Conservation (phyloP, 2,329 filamentous ascomycete genomes). For the Trichoderma asperellum region DNA sequence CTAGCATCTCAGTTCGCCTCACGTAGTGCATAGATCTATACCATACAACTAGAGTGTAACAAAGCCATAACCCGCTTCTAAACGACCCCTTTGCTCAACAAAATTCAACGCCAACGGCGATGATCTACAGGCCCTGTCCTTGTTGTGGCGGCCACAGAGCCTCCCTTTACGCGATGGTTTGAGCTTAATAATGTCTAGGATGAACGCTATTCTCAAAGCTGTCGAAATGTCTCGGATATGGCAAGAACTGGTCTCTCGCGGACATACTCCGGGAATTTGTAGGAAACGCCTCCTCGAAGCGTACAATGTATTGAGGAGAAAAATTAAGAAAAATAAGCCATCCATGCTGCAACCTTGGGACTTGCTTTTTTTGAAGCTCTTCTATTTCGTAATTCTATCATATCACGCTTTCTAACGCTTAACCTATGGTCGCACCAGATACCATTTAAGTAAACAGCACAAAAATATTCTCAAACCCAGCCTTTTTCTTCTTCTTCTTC, state of each 20-base stretch:
- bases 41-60: not conserved
- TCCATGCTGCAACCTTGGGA: not conserved
- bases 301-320: too few relatives aligned
- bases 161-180: not conserved
- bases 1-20: not conserved
- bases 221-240: not conserved
- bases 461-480: not conserved
- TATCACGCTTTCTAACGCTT: not conserved
- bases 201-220: not conserved
- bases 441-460: not conserved
- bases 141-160: not conserved
- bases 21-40: not conserved
- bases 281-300: not conserved
- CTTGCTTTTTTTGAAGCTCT: not conserved
- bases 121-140: not conserved
- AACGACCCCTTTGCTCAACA: not conserved
- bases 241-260: not conserved
- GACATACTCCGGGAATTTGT: not conserved
- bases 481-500: not conserved
- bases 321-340: not conserved
- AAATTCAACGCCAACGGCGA: not conserved
- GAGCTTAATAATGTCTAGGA: not conserved
- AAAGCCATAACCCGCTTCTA: not conserved
- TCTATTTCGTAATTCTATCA: not conserved
- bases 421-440: not conserved